These are phyloP conservation scores for Aegilops sharonensis DNA, from an alignment of 176 grass and related monocot genomes.

Conservation along the genomic window DNA sequence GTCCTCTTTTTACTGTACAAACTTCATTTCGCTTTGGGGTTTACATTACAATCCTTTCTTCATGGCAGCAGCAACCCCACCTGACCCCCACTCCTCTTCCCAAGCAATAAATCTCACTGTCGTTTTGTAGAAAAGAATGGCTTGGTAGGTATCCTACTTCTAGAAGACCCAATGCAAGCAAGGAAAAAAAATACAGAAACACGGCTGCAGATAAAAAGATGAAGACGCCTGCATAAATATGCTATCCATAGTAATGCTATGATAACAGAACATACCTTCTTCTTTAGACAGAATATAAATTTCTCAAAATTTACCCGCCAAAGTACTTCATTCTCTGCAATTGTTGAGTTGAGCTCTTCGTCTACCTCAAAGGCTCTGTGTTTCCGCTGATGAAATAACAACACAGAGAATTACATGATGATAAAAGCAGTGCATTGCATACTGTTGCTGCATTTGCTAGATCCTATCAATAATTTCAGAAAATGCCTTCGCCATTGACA, in stretches of 20 bases:
- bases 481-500: not conserved
- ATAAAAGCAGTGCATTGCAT: conserved; percentile 26
- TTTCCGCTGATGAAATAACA: conserved; percentile 63
- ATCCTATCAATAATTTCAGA: not conserved
- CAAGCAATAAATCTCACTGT: no score
- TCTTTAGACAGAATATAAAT: conserved; percentile 76
- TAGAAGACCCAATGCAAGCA: no score
- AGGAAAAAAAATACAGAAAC: no score
- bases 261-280: conserved; percentile 55
- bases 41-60: no score
- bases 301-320: conserved; percentile 88
- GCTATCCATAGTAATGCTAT: not conserved
- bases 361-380: conserved; percentile 59
- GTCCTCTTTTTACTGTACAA: not conserved
- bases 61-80: no score
- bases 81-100: no score
- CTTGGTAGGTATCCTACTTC: no score
- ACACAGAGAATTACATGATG: conserved; percentile 21
- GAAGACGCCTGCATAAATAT: not conserved
- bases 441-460: conserved; percentile 23
- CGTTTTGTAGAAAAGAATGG: no score
- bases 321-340: conserved; percentile 85
- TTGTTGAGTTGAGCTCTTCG: conserved; percentile 58
- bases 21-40: not conserved
- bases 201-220: not conserved